Base-by-base conservation (phyloP, 1,284 basidiomycete genomes). In the Wallemia mellicola region DNA sequence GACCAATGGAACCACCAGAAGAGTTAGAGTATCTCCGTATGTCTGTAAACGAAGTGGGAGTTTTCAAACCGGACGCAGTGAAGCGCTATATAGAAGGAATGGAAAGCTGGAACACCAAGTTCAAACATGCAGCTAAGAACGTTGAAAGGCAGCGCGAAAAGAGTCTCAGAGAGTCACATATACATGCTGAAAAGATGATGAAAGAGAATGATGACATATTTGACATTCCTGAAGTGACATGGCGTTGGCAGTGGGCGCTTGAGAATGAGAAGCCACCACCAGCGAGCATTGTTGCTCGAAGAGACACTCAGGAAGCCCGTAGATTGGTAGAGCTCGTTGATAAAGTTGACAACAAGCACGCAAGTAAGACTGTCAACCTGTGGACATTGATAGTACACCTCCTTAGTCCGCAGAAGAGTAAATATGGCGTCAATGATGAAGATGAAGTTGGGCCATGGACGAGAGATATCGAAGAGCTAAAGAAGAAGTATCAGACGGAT, bases 1-100 rank as follows among this genome's bases (percentile, higher is more conserved):
- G 89, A 11, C 76, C 82, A 0, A 74, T 98, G 63, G 89, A 95
- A 66, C 73, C 79, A 0, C 75, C 77, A 61, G 68, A 73, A 1
- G 76, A 82, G 57, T 73, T 96, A 0, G 69, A 72, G 3, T 82
- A 79, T 0, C 72, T 92, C 54, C 74, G 73, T 7, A 69, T 91
- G 54, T 75, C 77, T 0, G 68, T 73, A 0, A 78, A 82, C 24
- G 71, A 79, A 57, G 67, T 77, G 9, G 76, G 76, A 0, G 61
- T 69, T 24, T 70, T 77, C 64, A 73, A 75, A 63, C 72, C 72
- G 62, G 73, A 71, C 0, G 70, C 73, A 0, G 61, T 63, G 27
- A 61, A 62, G 26, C 33, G 61, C 7, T 62, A 61, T 60, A 27
- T 63, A 22, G 60, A 60, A 1, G 63, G 63, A 2, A 61, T 61